Conservation (phyloP, 2,329 filamentous ascomycete genomes). For the Curvularia verruculosa region DNA sequence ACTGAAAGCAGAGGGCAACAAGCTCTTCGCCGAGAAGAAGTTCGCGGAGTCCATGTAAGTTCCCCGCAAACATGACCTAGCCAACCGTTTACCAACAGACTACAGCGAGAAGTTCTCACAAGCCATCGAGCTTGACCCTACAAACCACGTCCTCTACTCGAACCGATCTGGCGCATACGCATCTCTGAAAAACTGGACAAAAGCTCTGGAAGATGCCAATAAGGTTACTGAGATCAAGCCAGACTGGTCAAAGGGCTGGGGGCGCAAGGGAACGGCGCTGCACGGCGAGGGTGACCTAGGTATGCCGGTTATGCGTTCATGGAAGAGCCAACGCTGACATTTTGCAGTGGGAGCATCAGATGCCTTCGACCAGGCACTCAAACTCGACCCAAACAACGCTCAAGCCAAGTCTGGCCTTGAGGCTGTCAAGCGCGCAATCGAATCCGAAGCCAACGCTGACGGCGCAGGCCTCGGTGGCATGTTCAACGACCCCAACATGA, state of each 20-base stretch:
- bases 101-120: slow-evolving; percentile 88
- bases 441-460: slow-evolving; percentile 72
- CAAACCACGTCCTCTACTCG: slow-evolving; percentile 96
- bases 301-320: slow-evolving; percentile 44
- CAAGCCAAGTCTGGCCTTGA: slow-evolving; percentile 89
- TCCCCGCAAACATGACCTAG: slow-evolving; percentile 25
- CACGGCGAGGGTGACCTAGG: slow-evolving; percentile 84
- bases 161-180: slow-evolving; percentile 90
- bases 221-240: slow-evolving; percentile 95
- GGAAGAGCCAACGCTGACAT: slow-evolving; percentile 18
- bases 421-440: slow-evolving; percentile 85
- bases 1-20: slow-evolving; percentile 97
- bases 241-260: slow-evolving; percentile 97
- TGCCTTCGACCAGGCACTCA: slow-evolving; percentile 92
- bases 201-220: slow-evolving; percentile 85
- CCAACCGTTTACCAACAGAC: slow-evolving; percentile 21
- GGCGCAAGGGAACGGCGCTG: slow-evolving; percentile 86
- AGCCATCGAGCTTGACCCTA: slow-evolving; percentile 84
- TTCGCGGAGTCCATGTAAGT: slow-evolving; percentile 94
- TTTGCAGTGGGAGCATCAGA: slow-evolving; percentile 74
- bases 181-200: slow-evolving; percentile 85
- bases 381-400: slow-evolving; percentile 88
- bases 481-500: slow-evolving; percentile 90
- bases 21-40: slow-evolving; percentile 97
- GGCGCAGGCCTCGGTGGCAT: slow-evolving; percentile 82